Conservation (phyloP, 441 rosid genomes). For the Populus trichocarpa region DNA sequence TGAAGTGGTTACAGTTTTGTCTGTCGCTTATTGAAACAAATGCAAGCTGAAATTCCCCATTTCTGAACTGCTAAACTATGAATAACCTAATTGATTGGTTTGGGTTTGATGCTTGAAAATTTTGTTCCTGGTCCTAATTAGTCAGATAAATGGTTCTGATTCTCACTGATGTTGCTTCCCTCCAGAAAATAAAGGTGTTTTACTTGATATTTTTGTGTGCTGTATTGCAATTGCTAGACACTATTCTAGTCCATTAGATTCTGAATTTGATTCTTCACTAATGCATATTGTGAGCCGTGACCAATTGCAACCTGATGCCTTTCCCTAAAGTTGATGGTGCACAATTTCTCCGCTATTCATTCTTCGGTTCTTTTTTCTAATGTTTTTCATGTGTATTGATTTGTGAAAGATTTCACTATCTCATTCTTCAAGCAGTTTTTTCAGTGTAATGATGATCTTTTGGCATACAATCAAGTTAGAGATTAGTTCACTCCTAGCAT, state of each 20-base stretch:
- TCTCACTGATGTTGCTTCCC: background rate
- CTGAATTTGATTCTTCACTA: slow-evolving; percentile 5
- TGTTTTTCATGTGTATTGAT: background rate
- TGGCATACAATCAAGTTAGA: background rate
- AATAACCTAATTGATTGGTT: background rate
- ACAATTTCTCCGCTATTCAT: background rate
- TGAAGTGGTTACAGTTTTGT: background rate
- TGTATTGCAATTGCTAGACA: background rate
- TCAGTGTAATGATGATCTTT: background rate
- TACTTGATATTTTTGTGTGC: background rate
- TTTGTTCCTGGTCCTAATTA: background rate
- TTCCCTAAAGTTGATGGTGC: background rate
- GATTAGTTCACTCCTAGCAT: background rate
- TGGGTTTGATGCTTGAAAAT: background rate
- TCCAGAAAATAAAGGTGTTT: background rate
- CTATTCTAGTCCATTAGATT: background rate
- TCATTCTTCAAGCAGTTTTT: background rate
- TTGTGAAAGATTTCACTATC: background rate
- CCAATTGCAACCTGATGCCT: background rate
- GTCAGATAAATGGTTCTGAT: background rate
- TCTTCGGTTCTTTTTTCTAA: no score
- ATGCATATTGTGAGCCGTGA: background rate
- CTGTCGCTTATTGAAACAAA: background rate
- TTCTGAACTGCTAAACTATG: background rate
- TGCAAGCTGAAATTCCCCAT: background rate